A percentile compares a stretch with the other conserved stretches of the same genome.
Conservation (phyloP, 169 alveolate genomes). For the Cryptosporidium tyzzeri region DNA sequence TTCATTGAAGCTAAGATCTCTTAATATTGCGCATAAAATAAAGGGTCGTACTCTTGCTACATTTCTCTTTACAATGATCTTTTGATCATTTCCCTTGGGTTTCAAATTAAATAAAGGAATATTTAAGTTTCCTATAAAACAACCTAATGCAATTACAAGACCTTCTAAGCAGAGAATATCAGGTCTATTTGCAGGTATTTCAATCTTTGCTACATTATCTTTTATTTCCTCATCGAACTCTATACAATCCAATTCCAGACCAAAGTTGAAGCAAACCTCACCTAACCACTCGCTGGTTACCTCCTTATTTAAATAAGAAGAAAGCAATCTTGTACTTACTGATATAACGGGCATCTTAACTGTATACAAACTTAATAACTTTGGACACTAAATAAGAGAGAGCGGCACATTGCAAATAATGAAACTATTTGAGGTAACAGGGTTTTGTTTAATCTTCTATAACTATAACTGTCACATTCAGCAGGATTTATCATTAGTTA, state of each 20-base stretch:
- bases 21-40: slow-evolving; percentile 94
- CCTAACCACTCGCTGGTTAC: slow-evolving; percentile 92
- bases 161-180: slow-evolving; percentile 94
- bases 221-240: slow-evolving; percentile 86
- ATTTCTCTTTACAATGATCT: slow-evolving; percentile 77
- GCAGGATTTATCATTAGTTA: neutral
- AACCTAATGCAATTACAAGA: slow-evolving; percentile 85
- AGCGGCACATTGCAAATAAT: neutral
- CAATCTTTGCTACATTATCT: slow-evolving; percentile 83
- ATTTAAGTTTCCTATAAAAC: slow-evolving; percentile 78
- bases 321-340: slow-evolving; percentile 82
- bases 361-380: neutral
- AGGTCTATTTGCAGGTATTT: slow-evolving; percentile 92
- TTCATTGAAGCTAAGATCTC: slow-evolving; percentile 90
- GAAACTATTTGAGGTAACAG: neutral
- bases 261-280: slow-evolving; percentile 95
- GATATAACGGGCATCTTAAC: slow-evolving; percentile 88
- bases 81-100: slow-evolving; percentile 48
- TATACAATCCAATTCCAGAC: slow-evolving; percentile 95
- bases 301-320: slow-evolving; percentile 79
- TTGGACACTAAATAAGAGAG: neutral
- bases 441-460: neutral
- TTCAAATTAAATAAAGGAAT: slow-evolving; percentile 77
- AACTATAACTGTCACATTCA: neutral
- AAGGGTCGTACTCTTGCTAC: slow-evolving; percentile 88